Evolutionary conservation across 441 rosid species (phyloP).

Genomic region (Theobroma grandiflorum): DNA sequence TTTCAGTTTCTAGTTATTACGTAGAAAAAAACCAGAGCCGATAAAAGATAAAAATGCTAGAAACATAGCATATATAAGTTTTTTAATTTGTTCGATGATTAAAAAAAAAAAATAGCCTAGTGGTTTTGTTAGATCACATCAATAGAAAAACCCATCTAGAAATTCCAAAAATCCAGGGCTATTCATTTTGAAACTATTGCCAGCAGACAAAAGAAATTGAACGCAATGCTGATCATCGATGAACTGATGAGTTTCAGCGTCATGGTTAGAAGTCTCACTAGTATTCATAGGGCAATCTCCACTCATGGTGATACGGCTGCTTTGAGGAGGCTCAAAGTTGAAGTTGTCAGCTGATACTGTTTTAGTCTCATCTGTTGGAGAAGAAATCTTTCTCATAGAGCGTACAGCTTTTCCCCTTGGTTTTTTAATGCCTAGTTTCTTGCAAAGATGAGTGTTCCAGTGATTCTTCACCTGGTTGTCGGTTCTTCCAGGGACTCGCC

Average conservation of each 20-base stretch:
- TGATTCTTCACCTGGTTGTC: slow-evolving; percentile 60
- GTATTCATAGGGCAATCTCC: background rate
- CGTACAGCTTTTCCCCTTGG: slow-evolving; percentile 5
- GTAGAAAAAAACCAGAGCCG: too few relatives aligned
- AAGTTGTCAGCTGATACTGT: background rate
- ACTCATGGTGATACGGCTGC: background rate
- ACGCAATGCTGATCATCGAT: background rate
- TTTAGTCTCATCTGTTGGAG: background rate
- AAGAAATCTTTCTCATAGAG: background rate
- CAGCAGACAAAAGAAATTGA: background rate
- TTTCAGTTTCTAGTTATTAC: too few relatives aligned
- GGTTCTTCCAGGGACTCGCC: slow-evolving; percentile 61
- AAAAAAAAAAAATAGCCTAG: too few relatives aligned
- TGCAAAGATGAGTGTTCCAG: slow-evolving; percentile 46
- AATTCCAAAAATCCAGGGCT: slow-evolving; percentile 27
- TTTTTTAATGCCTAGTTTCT: slow-evolving; percentile 34
- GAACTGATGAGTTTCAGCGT: background rate
- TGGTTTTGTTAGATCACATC: slow-evolving; percentile 23
- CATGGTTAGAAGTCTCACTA: background rate
- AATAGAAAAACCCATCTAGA: slow-evolving; percentile 15
- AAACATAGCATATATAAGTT: too few relatives aligned
- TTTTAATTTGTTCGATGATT: too few relatives aligned
- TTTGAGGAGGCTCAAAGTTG: background rate
- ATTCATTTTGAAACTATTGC: slow-evolving; percentile 10
- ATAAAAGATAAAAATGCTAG: too few relatives aligned